A percentile compares a stretch with the other conserved stretches of the same genome.
These are phyloP conservation scores for Kodamaea anthophila DNA, from an alignment of 1,139 yeast genomes.

Conservation along the genomic window DNA sequence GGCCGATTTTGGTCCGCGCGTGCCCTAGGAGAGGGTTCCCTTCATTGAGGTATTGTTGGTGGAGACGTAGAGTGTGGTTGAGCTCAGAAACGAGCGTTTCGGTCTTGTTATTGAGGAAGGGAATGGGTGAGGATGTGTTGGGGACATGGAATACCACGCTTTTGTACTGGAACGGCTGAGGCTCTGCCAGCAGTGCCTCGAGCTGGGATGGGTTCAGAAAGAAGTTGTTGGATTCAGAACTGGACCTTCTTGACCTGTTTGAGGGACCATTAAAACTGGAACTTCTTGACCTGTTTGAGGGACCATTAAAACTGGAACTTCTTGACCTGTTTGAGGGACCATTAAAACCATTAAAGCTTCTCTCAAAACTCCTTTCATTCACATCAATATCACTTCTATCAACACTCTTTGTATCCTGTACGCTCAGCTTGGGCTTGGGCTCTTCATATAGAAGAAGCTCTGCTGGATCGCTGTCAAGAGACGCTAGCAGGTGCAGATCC, in stretches of 20 bases:
- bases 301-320: too few species aligned
- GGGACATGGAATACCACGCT: slow-evolving; percentile 7
- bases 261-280: too few species aligned
- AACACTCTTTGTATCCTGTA: too few species aligned
- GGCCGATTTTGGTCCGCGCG: slow-evolving; percentile 23
- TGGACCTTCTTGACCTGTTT: too few species aligned
- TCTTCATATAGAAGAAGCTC: slow-evolving; percentile 9
- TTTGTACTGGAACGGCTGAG: not conserved
- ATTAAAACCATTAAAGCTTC: too few species aligned
- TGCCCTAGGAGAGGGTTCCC: slow-evolving; percentile 30
- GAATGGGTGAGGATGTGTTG: slow-evolving; percentile 8
- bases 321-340: too few species aligned
- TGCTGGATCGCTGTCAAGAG: slow-evolving; percentile 11
- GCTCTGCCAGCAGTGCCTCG: slow-evolving; percentile 4
- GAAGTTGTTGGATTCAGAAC: too few species aligned
- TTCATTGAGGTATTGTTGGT: slow-evolving; percentile 15
- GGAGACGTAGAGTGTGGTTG: slow-evolving; percentile 18
- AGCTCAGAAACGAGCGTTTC: slow-evolving; percentile 19
- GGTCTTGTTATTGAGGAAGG: slow-evolving; percentile 27
- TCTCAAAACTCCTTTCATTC: too few species aligned
- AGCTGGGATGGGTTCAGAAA: slow-evolving; percentile 19
- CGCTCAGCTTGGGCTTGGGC: too few species aligned
- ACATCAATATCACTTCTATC: too few species aligned
- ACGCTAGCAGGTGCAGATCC: too few species aligned
- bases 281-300: too few species aligned